Percentiles rank a stretch among this genome's conserved stretches.
phyloP scores from a whole-genome alignment of 2,329 filamentous ascomycete species.

The Sarocladiaceae sp. region DNA sequence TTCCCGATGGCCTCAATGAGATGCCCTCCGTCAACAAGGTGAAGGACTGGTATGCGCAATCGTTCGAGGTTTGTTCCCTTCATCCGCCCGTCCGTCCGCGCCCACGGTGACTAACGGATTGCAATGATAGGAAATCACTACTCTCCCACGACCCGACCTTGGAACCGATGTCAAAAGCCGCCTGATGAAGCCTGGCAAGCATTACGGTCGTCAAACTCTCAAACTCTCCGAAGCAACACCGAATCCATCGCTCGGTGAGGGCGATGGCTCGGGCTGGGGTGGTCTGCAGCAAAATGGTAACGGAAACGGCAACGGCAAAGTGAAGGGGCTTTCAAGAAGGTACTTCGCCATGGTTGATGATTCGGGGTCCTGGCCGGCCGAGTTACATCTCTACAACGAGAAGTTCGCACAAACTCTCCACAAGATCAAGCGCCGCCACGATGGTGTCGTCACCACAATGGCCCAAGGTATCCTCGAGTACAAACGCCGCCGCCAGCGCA shows the following conservation, averaged over 20 bases:
- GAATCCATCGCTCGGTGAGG: constrained; percentile 84
- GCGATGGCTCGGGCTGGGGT: constrained; percentile 58
- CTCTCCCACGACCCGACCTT: constrained; percentile 72
- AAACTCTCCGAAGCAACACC: constrained; percentile 78
- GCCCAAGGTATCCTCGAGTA: constrained; percentile 97
- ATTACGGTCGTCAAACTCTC: constrained; percentile 52
- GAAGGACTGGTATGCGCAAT: constrained; percentile 98
- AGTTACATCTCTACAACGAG: constrained; percentile 90
- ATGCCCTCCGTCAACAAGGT: constrained; percentile 97
- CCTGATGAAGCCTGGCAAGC: constrained; percentile 64
- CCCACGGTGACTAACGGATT: constrained; percentile 6
- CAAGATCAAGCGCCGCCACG: constrained; percentile 92
- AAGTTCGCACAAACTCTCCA: constrained; percentile 85
- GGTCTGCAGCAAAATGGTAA: constrained; percentile 36
- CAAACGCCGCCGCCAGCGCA: constrained; percentile 91
- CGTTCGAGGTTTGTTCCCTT: constrained; percentile 75
- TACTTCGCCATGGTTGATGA: constrained; percentile 95
- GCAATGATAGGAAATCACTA: constrained; percentile 80
- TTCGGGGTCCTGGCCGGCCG: constrained; percentile 83
- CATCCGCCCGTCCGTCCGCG: background rate
- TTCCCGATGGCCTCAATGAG: constrained; percentile 93
- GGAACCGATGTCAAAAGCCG: constrained; percentile 72
- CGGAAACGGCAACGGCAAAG: constrained; percentile 25
- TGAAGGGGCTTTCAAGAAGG: constrained; percentile 47
- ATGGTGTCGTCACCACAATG: constrained; percentile 96